Conservation (phyloP, 2,329 filamentous ascomycete species). For the Cladosporium sp. region DNA sequence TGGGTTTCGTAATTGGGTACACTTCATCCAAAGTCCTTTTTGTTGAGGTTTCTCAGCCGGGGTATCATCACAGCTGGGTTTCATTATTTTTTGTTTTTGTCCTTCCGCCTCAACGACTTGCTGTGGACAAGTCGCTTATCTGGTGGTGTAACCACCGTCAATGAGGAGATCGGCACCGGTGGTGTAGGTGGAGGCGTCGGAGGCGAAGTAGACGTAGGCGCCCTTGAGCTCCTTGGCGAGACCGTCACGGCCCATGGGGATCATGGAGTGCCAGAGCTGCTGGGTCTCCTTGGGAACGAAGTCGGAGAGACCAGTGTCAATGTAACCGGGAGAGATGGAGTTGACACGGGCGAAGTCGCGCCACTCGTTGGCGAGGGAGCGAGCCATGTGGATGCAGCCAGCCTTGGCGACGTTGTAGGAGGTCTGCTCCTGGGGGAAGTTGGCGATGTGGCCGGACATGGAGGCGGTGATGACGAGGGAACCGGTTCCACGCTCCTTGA, state of each 20-base stretch:
- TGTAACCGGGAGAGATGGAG: constrained; percentile 67
- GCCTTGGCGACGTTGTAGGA: constrained; percentile 68
- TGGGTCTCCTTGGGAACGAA: constrained; percentile 61
- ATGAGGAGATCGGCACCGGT: constrained; percentile 54
- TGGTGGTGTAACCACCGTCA: constrained; percentile 49
- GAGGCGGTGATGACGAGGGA: constrained; percentile 67
- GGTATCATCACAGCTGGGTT: constrained; percentile 17
- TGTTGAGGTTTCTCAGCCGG: constrained; percentile 8
- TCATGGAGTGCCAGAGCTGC: constrained; percentile 61
- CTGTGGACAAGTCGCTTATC: constrained; percentile 28
- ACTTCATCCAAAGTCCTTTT: constrained; percentile 13
- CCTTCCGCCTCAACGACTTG: not conserved
- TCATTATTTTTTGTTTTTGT: not conserved
- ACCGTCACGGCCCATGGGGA: constrained; percentile 61
- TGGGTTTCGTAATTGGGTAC: not conserved
- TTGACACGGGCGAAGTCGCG: constrained; percentile 68
- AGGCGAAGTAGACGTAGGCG: constrained; percentile 55
- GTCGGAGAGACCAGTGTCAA: constrained; percentile 66
- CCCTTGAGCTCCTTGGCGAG: constrained; percentile 68
- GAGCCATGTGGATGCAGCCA: constrained; percentile 64
- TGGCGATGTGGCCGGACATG: constrained; percentile 81
- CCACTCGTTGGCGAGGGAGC: constrained; percentile 69
- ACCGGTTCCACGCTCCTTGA: constrained; percentile 65
- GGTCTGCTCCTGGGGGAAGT: constrained; percentile 73
- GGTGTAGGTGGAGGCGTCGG: constrained; percentile 53